Evolutionary conservation across 2,329 filamentous ascomycete genomes (phyloP).

Genomic region (Seiridium unicorne): DNA sequence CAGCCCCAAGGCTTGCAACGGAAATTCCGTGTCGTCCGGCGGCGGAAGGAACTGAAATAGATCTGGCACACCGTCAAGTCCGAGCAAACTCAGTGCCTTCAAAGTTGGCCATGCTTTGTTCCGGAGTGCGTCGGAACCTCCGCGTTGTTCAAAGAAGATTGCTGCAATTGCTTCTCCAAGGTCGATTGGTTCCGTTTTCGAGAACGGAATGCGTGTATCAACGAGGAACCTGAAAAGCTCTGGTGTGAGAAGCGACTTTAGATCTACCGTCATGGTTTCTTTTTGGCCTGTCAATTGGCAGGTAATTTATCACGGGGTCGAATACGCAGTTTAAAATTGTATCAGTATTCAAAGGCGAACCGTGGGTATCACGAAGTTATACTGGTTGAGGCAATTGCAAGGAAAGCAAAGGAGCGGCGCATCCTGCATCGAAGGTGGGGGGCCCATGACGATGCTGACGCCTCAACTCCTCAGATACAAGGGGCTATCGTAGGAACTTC

Average conservation of each 20-base stretch:
- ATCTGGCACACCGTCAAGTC: constrained; percentile 20
- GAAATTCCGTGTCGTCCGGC: constrained; percentile 18
- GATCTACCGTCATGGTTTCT: not conserved
- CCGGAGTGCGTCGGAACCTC: not conserved
- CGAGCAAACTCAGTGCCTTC: constrained; percentile 19
- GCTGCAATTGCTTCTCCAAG: constrained; percentile 11
- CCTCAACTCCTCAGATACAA: too few species aligned
- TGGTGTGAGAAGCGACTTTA: constrained; percentile 14
- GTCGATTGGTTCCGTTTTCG: constrained; percentile 15
- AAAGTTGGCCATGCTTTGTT: constrained; percentile 16
- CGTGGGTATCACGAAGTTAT: too few species aligned
- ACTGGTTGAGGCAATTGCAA: too few species aligned
- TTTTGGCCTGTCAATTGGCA: too few species aligned
- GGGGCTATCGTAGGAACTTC: too few species aligned
- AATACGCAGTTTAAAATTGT: too few species aligned
- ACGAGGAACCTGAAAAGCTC: constrained; percentile 15
- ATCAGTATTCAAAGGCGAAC: too few species aligned
- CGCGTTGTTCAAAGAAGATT: constrained; percentile 11
- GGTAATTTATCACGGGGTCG: too few species aligned
- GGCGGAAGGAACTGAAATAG: constrained; percentile 21
- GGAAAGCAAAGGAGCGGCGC: too few species aligned
- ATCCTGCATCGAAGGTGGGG: too few species aligned
- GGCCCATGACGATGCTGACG: too few species aligned
- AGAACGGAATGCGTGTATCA: constrained; percentile 11
- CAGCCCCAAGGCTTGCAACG: constrained; percentile 23